Percentiles rank a stretch among this genome's conserved stretches.
phyloP scores from a whole-genome alignment of 2,329 filamentous ascomycete species.

The Gaeumannomyces tritici region DNA sequence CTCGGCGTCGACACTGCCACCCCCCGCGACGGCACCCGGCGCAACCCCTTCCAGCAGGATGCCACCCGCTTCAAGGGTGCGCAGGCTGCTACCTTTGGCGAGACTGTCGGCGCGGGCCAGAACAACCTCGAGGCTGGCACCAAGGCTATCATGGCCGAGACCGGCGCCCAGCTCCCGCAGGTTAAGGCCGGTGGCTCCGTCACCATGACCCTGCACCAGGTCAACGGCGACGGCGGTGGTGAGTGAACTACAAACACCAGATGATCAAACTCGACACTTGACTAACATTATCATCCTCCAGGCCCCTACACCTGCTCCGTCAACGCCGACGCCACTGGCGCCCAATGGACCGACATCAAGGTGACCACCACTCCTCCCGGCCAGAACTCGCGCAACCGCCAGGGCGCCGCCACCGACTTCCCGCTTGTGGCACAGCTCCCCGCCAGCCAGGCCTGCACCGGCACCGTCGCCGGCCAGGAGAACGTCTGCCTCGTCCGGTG shows the following conservation, averaged over 20 bases:
- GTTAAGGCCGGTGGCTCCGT: conserved; percentile 46
- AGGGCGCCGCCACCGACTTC: conserved; percentile 29
- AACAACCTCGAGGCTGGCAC: conserved; percentile 50
- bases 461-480: conserved; percentile 46
- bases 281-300: background rate
- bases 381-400: conserved; percentile 35
- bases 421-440: conserved; percentile 50
- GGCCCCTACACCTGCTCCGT: conserved; percentile 59
- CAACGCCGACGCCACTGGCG: conserved; percentile 48
- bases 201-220: conserved; percentile 56
- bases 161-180: conserved; percentile 48
- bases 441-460: conserved; percentile 45
- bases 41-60: conserved; percentile 55
- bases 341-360: conserved; percentile 40
- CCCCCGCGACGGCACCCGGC: conserved; percentile 50
- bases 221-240: conserved; percentile 53
- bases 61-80: conserved; percentile 50
- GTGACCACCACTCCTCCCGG: conserved; percentile 46
- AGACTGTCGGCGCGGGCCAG: conserved; percentile 46
- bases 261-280: too few relatives aligned
- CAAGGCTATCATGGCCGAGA: conserved; percentile 45
- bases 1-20: conserved; percentile 42
- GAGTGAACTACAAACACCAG: background rate
- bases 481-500: conserved; percentile 56
- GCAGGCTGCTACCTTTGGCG: conserved; percentile 41